Conservation (phyloP, 2,329 filamentous ascomycete genomes). For the Exutisphaerella laricina region DNA sequence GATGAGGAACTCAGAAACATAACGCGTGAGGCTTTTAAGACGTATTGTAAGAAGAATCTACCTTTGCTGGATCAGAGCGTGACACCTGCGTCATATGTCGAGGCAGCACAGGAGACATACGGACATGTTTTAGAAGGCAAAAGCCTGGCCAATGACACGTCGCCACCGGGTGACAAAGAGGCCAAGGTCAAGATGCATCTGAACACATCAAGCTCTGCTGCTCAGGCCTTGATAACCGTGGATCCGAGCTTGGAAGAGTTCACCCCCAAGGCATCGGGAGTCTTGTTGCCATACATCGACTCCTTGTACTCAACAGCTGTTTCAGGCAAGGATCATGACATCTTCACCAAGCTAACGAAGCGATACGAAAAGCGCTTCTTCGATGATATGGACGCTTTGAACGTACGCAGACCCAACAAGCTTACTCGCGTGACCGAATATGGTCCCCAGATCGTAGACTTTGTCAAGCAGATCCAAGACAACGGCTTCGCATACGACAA, state of each 20-base stretch:
- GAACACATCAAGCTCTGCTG: constrained; percentile 53
- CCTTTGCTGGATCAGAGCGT: constrained; percentile 43
- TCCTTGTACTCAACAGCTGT: constrained; percentile 52
- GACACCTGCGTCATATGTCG: constrained; percentile 44
- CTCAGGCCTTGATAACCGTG: constrained; percentile 42
- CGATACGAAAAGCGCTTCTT: constrained; percentile 85
- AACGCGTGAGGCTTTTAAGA: constrained; percentile 48
- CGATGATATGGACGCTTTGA: constrained; percentile 79
- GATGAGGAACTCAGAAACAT: constrained; percentile 46
- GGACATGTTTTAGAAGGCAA: constrained; percentile 51
- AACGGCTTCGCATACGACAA: constrained; percentile 76
- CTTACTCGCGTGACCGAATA: constrained; percentile 91
- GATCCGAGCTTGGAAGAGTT: constrained; percentile 40
- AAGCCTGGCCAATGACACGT: constrained; percentile 48
- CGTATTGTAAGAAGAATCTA: constrained; percentile 64
- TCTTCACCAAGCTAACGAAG: constrained; percentile 81
- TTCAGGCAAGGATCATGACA: constrained; percentile 58
- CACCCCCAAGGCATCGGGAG: constrained; percentile 56
- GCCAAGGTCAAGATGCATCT: constrained; percentile 90
- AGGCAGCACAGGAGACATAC: constrained; percentile 48
- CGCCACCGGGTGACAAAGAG: constrained; percentile 64
- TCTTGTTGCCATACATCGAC: constrained; percentile 80
- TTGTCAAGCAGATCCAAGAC: constrained; percentile 73
- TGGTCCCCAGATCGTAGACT: constrained; percentile 76
- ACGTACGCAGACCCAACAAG: constrained; percentile 74